Evolutionary conservation across 1,139 yeast species (phyloP).

Genomic region (Yamadazyma buinensis): DNA sequence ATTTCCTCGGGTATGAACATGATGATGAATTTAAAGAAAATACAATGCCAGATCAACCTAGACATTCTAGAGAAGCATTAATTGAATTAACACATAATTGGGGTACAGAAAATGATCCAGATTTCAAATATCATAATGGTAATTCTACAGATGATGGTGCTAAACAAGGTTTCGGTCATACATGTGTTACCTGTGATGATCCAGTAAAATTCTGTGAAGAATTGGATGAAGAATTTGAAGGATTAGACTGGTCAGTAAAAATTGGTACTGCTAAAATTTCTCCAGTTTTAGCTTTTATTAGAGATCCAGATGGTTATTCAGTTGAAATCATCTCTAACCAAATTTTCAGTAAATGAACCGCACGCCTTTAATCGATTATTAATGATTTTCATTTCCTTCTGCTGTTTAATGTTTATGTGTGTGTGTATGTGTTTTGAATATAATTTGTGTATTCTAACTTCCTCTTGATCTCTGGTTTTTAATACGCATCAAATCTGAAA

Average conservation of each 20-base stretch:
- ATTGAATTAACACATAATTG: conserved; percentile 91
- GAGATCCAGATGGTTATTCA: conserved; percentile 92
- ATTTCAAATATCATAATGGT: conserved; percentile 79
- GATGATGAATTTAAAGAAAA: conserved; percentile 33
- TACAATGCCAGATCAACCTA: conserved; percentile 28
- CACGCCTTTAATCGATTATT: no score
- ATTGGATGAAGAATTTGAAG: conserved; percentile 40
- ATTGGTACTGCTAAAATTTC: conserved; percentile 50
- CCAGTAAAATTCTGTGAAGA: conserved; percentile 54
- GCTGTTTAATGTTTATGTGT: no score
- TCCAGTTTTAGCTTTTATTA: conserved; percentile 57
- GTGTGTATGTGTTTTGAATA: neutral
- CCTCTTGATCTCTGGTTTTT: neutral
- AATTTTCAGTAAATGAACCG: neutral
- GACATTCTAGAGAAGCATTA: conserved; percentile 52
- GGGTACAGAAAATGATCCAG: conserved; percentile 82
- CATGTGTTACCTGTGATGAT: conserved; percentile 69
- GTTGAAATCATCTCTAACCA: conserved; percentile 56
- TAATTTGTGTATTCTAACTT: neutral
- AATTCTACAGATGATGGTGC: conserved; percentile 54
- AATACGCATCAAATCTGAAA: no score
- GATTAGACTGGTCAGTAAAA: conserved; percentile 38
- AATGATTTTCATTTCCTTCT: no score
- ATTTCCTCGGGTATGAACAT: conserved; percentile 73
- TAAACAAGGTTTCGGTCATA: conserved; percentile 83